Evolutionary conservation across 768 basidiomycete genomes (phyloP), one percentile per base, ranked within the genome.

Genomic region (Pleurotus cornucopiae): DNA sequence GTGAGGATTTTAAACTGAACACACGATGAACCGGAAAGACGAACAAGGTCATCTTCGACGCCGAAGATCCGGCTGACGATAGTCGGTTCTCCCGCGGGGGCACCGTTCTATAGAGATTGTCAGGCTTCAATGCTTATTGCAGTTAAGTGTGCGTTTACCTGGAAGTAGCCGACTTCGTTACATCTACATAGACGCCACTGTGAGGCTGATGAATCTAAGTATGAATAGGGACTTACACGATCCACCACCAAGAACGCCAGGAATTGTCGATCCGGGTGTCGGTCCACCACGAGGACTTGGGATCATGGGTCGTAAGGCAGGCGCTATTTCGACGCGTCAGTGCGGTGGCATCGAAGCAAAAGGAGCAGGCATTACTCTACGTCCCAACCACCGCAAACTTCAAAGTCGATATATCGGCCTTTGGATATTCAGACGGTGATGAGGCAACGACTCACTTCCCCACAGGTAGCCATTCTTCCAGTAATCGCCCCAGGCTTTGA

Each of bases 211-310:
- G 30, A 34, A 34, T 34, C 30, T 34, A 2, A 2, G 7, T 1
- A 11, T 11, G 30, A 11, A 4, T 9, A 16, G 23, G 12, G 25
- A 63, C 77, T 58, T 67, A 78, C 84, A 84, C 80, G 63, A 87
- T 80, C 88, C 88, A 89, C 55, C 71, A 68, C 86, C 88, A 90
- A 2, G 87, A 87, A 21, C 88, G 77, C 4, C 58, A 59, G 0
- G 73, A 56, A 57, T 89, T 82, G 64, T 87, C 71, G 25, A 89
- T 68, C 3, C 71, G 66, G 2, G 73, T 82, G 59, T 84, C 70
- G 11, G 83, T 84, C 72, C 75, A 90, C 64, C 62, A 79, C 0
- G 66, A n/a, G 30, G 67, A 67, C 2, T 69, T 66, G 3, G 70
- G 57, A 57, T 80, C 64, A 55, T 78, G 78, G 4, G 69, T 71